phyloP scores from a whole-genome alignment of 2,329 filamentous ascomycete species.

The Fusarium transvaalense region DNA sequence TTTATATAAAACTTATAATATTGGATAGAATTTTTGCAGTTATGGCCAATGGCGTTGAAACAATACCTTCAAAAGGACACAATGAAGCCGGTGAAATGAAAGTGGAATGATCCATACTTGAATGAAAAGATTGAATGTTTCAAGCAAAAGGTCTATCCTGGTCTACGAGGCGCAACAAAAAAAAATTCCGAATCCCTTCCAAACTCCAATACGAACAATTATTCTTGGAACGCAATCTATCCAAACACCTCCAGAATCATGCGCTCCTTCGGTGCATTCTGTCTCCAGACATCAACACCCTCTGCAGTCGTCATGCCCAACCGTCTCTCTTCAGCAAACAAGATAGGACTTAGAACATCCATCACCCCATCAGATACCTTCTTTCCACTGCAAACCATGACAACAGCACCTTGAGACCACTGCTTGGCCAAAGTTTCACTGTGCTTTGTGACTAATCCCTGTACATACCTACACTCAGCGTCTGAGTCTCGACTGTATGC shows the following conservation, averaged over 20 bases:
- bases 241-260: slow-evolving; percentile 22
- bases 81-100: too few species aligned
- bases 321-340: slow-evolving; percentile 2
- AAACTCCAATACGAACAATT: not conserved
- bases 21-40: too few species aligned
- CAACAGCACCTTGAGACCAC: slow-evolving; percentile 18
- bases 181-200: accelerated
- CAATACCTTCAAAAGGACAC: too few species aligned
- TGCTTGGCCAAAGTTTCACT: not conserved
- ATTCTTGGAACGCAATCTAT: not conserved
- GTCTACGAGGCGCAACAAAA: not conserved
- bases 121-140: not conserved
- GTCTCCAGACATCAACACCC: slow-evolving; percentile 1
- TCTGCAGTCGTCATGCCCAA: not conserved
- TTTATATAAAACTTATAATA: too few species aligned
- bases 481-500: slow-evolving; percentile 4
- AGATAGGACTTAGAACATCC: slow-evolving; percentile 9
- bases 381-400: slow-evolving; percentile 19
- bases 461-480: slow-evolving; percentile 3
- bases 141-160: not conserved
- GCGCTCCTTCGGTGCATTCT: slow-evolving; percentile 1
- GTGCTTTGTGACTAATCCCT: not conserved
- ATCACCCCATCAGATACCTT: slow-evolving; percentile 16
- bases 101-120: too few species aligned
- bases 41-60: too few species aligned